Evolutionary conservation across 768 basidiomycete species (phyloP), one percentile per base, ranked within the genome.

Genomic region (Kwoniella heveanensis): DNA sequence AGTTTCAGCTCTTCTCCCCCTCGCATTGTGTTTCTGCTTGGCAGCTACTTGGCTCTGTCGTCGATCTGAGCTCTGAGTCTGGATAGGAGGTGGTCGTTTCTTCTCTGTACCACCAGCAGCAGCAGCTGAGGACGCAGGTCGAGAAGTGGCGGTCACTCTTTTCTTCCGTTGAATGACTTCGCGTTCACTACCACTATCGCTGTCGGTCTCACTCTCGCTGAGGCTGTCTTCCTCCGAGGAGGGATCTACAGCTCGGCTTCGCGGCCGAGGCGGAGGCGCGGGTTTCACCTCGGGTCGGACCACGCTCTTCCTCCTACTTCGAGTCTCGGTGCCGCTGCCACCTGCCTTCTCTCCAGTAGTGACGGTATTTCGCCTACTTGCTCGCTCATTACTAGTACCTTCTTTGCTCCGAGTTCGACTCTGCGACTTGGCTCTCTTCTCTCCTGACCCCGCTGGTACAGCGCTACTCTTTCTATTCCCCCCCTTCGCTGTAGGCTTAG

Each of bases 21-120:
- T n/a, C n/a, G n/a, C n/a, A n/a, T n/a, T n/a, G n/a, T n/a, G n/a
- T n/a, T n/a, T n/a, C 17, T 19, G 39, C 15, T 32, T 32, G 5
- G 10, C 19, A 44, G 39, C 39, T 44, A 44, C 39, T 19, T 44
- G 39, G 19, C 39, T 44, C 39, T 44, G 39, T 17, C 39, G 9
- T 19, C 17, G 6, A 44, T 17, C 39, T 44, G 39, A 44, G 10
- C 19, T n/a, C 19, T 44, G 39, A 17, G 39, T 48, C 15, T 25
- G 48, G 7, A 58, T 24, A 10, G 57, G 48, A n/a, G 29, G 57
- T 15, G 48, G 57, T 32, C 46, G 29, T 24, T 49, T 46, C 49
- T 58, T 26, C 32, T 49, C 48, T 49, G 48, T 30, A 10, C 9
- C n/a, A 30, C 30, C 13, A 32, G 39, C 32, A 9, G 39, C 10